These are phyloP conservation scores for Boletus smithii DNA, from an alignment of 1,284 basidiomycete species.

Conservation along the genomic window DNA sequence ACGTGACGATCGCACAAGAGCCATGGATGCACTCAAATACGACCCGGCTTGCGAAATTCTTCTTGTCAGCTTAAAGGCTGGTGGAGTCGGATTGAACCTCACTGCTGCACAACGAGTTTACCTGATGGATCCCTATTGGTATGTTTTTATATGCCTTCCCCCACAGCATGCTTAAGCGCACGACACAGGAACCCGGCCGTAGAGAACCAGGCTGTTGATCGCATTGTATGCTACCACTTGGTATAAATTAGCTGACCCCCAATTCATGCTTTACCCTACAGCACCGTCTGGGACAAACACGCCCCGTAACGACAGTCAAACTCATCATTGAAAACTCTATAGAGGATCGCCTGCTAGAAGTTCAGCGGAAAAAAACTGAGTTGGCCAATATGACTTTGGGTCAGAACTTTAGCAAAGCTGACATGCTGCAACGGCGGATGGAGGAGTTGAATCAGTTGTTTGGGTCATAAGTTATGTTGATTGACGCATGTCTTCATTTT, in stretches of 20 bases:
- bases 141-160: constrained; percentile 22
- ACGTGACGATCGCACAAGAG: constrained; percentile 84
- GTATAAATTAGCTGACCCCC: background rate
- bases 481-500: constrained; percentile 11
- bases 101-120: constrained; percentile 92
- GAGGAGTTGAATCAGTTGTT: constrained; percentile 78
- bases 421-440: constrained; percentile 78
- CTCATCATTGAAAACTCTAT: constrained; percentile 93
- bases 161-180: constrained; percentile 7
- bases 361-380: constrained; percentile 93
- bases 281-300: constrained; percentile 92
- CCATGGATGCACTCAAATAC: constrained; percentile 87
- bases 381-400: constrained; percentile 89
- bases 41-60: constrained; percentile 87
- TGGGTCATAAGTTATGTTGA: constrained; percentile 36
- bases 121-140: constrained; percentile 95
- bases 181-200: constrained; percentile 86
- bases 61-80: constrained; percentile 93
- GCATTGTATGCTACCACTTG: constrained; percentile 54
- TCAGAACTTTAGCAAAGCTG: constrained; percentile 76
- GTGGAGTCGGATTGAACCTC: constrained; percentile 94
- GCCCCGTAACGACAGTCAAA: constrained; percentile 87
- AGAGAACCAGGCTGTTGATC: constrained; percentile 93
- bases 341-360: constrained; percentile 83
- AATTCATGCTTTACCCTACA: constrained; percentile 29